A percentile compares a stretch with the other conserved stretches of the same genome.
Evolutionary conservation across 108 stramenopile genomes (phyloP).

Genomic region (Skeletonema grethae): DNA sequence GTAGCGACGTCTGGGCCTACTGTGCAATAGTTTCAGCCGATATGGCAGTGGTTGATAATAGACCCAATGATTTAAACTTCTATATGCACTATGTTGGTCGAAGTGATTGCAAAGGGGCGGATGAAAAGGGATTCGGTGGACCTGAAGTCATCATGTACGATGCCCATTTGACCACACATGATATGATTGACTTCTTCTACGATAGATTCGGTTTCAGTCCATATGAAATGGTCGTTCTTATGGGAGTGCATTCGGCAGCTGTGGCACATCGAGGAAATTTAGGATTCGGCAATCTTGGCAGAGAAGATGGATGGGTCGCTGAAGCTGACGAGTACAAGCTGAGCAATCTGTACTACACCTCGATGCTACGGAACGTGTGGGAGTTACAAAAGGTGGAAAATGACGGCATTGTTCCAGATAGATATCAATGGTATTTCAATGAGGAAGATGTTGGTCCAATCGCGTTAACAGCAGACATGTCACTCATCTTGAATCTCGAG

Average conservation of each 20-base stretch:
- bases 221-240: constrained; percentile 56
- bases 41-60: constrained; percentile 25
- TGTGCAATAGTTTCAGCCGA: constrained; percentile 53
- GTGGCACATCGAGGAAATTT: constrained; percentile 38
- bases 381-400: constrained; percentile 20
- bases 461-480: constrained; percentile 21
- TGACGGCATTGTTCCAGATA: constrained; percentile 35
- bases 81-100: constrained; percentile 38
- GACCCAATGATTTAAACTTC: constrained; percentile 26
- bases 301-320: constrained; percentile 32
- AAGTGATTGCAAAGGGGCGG: constrained; percentile 27
- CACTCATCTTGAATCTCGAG: constrained; percentile 8
- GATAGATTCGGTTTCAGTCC: constrained; percentile 46
- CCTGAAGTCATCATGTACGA: constrained; percentile 25
- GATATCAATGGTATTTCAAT: constrained; percentile 38
- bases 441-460: constrained; percentile 15
- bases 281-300: constrained; percentile 50
- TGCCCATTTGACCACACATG: constrained; percentile 27
- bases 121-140: constrained; percentile 29
- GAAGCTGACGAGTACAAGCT: constrained; percentile 11
- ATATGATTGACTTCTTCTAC: constrained; percentile 43
- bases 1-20: constrained; percentile 64
- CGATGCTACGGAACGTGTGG: constrained; percentile 15
- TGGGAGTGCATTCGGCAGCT: constrained; percentile 66
- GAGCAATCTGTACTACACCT: constrained; percentile 18